A percentile compares a stretch with the other conserved stretches of the same genome.
Conservation (phyloP, 1,284 basidiomycete species). For the Cryptococcus maquisensis region DNA sequence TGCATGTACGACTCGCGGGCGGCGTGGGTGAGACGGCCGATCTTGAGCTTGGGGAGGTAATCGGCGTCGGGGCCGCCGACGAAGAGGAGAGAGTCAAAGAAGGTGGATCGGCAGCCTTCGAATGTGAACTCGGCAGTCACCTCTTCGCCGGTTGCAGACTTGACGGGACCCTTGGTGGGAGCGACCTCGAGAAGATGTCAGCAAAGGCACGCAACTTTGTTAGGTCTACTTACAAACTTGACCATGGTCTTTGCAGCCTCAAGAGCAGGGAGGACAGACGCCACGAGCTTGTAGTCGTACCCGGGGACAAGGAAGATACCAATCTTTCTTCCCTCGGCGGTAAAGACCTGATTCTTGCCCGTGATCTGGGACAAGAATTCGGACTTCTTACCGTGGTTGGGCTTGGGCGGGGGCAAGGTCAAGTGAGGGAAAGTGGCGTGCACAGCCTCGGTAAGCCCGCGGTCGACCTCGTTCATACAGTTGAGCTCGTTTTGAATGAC, state of each 20-base stretch:
- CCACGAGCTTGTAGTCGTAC: constrained; percentile 60
- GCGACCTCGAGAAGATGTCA: constrained; percentile 50
- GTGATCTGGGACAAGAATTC: constrained; percentile 60
- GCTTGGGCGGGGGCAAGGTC: constrained; percentile 59
- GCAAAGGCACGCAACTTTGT: background rate
- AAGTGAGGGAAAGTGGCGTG: constrained; percentile 49
- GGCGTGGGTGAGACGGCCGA: constrained; percentile 54
- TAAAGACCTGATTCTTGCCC: constrained; percentile 46
- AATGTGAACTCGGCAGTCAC: constrained; percentile 36
- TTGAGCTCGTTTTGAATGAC: constrained; percentile 66
- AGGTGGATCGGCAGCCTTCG: constrained; percentile 69
- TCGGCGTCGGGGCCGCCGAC: constrained; percentile 57
- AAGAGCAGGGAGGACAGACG: constrained; percentile 58
- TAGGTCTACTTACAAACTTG: constrained; percentile 51
- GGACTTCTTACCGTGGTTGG: constrained; percentile 59
- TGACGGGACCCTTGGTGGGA: constrained; percentile 60
- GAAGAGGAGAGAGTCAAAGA: constrained; percentile 73
- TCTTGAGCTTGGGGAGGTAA: constrained; percentile 55
- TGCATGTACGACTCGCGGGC: constrained; percentile 74
- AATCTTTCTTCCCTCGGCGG: constrained; percentile 59
- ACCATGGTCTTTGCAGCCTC: constrained; percentile 57
- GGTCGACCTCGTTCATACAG: constrained; percentile 62
- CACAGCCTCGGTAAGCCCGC: constrained; percentile 62
- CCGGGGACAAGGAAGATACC: constrained; percentile 70
- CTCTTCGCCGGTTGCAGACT: constrained; percentile 43